These are phyloP conservation scores for Saururus chinensis DNA, from an alignment of 164 flowering plant species.

Conservation along the genomic window DNA sequence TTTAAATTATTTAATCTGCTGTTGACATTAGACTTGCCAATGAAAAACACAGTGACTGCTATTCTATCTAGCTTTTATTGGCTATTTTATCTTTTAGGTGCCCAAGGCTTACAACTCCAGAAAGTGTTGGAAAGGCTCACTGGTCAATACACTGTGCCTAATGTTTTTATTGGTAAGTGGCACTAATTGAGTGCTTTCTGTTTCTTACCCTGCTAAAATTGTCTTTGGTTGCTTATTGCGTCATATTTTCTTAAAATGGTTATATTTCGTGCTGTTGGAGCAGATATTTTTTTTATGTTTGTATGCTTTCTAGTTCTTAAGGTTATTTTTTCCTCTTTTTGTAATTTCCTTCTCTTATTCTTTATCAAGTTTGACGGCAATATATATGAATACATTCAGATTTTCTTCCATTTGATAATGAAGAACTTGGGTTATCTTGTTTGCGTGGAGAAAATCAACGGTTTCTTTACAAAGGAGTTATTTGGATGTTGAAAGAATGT, in stretches of 20 bases:
- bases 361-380: too few species aligned
- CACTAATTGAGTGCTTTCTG: neutral
- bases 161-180: slow-evolving; percentile 78
- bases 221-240: neutral
- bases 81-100: slow-evolving; percentile 37
- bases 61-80: neutral
- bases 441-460: too few species aligned
- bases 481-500: too few species aligned
- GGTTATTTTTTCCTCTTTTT: too few species aligned
- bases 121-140: slow-evolving; percentile 87
- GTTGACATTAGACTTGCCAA: neutral
- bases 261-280: neutral
- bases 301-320: too few species aligned
- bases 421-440: too few species aligned
- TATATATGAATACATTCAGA: too few species aligned
- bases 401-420: too few species aligned
- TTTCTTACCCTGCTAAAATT: neutral
- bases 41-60: neutral
- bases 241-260: neutral
- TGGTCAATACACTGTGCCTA: slow-evolving; percentile 92
- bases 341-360: too few species aligned
- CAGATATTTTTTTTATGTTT: too few species aligned
- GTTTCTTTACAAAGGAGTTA: too few species aligned
- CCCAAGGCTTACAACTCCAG: slow-evolving; percentile 89
- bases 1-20: neutral